Percentiles rank a stretch among this genome's conserved stretches.
phyloP scores from a whole-genome alignment of 179 eudicot species.

The Gypsophila paniculata region DNA sequence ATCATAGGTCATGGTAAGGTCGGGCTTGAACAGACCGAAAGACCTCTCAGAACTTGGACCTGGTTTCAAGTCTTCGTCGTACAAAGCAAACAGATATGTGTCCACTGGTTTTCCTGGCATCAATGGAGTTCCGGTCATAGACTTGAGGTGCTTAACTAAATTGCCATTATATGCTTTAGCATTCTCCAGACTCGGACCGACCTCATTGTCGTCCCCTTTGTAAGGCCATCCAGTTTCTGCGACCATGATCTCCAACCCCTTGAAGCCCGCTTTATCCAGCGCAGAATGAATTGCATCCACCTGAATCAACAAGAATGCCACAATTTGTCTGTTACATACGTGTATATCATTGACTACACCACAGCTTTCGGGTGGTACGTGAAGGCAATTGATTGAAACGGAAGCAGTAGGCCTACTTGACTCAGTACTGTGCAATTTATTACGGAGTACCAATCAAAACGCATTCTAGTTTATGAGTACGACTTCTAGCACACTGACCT shows the following conservation, averaged over 20 bases:
- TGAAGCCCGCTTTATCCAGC: constrained; percentile 25
- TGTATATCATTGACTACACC: too few species aligned
- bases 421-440: neutral
- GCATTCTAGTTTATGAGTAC: too few species aligned
- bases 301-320: constrained; percentile 2
- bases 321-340: neutral
- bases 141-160: constrained; percentile 29
- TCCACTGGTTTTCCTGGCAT: constrained; percentile 37
- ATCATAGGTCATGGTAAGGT: constrained; percentile 32
- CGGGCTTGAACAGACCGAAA: constrained; percentile 34
- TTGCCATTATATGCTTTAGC: constrained; percentile 35
- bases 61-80: constrained; percentile 34
- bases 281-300: constrained; percentile 38
- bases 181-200: constrained; percentile 32
- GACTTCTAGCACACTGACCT: constrained; percentile 37
- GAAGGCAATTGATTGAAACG: too few species aligned
- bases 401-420: neutral
- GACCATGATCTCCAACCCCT: constrained; percentile 28
- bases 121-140: constrained; percentile 35
- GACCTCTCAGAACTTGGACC: constrained; percentile 32
- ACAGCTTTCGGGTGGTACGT: too few species aligned
- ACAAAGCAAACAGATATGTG: constrained; percentile 32
- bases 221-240: constrained; percentile 42
- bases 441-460: too few species aligned
- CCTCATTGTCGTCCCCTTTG: constrained; percentile 30